phyloP scores from a whole-genome alignment of 169 alveolate species.

The Plasmodium gallinaceum region DNA sequence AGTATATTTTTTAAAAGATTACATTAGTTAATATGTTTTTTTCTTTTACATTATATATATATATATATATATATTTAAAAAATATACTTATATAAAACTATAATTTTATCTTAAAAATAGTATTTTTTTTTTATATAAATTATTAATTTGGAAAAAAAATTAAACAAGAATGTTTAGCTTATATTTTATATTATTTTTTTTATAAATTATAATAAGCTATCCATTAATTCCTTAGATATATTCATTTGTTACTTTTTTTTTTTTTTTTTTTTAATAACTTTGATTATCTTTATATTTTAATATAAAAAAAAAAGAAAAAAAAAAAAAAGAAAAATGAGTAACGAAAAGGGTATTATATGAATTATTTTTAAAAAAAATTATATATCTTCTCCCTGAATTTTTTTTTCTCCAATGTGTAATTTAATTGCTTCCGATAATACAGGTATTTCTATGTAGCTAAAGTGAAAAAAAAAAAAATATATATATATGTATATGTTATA shows the following conservation, averaged over 20 bases:
- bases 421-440: conserved; percentile 74
- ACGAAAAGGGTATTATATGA: background rate
- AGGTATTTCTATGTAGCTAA: conserved; percentile 72
- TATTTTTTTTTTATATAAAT: too few species aligned
- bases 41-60: background rate
- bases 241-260: background rate
- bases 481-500: too few species aligned
- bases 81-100: background rate
- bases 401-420: conserved; percentile 71
- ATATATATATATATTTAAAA: too few species aligned
- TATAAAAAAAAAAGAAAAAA: background rate
- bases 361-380: conserved; percentile 5
- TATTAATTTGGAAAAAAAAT: too few species aligned
- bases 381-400: conserved; percentile 13
- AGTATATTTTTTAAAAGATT: conserved; percentile 62
- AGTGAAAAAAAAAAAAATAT: background rate
- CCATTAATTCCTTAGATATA: background rate
- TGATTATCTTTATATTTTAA: conserved; percentile 5
- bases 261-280: conserved; percentile 5
- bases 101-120: too few species aligned
- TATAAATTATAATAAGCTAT: too few species aligned
- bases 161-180: too few species aligned
- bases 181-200: too few species aligned
- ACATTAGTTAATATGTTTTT: conserved; percentile 10
- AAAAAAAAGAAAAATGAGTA: background rate